Evolutionary conservation across 345 rosid species (phyloP).

Genomic region (Populus deltoides): DNA sequence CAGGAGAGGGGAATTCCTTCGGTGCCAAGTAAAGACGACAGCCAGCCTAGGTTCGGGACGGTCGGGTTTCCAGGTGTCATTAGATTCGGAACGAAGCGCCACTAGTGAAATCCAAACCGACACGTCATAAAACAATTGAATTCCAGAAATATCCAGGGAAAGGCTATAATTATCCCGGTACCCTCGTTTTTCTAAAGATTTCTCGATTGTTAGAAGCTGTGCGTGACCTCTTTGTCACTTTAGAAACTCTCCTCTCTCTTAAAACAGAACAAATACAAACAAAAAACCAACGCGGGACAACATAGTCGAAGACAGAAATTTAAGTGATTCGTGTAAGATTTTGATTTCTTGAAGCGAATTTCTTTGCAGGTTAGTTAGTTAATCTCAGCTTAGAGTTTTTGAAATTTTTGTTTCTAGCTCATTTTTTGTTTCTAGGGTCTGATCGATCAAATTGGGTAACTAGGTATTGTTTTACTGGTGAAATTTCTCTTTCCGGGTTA

Average conservation of each 20-base stretch:
- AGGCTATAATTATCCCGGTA: constrained; percentile 34
- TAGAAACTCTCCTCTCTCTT: neutral
- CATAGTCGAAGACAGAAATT: neutral
- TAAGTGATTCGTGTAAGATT: neutral
- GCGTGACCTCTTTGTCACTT: neutral
- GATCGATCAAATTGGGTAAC: neutral
- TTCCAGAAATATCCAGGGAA: constrained; percentile 48
- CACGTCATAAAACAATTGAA: constrained; percentile 13
- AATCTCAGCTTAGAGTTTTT: neutral
- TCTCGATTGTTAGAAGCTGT: neutral
- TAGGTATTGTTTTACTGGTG: neutral
- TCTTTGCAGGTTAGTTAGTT: constrained; percentile 3
- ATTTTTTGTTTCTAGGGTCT: neutral
- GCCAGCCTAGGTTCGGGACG: constrained; percentile 18
- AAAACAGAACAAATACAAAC: neutral
- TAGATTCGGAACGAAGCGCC: neutral
- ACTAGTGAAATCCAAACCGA: neutral
- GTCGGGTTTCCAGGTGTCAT: constrained; percentile 13
- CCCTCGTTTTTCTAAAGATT: accelerated
- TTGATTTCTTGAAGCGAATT: neutral
- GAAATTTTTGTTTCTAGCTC: too few relatives aligned
- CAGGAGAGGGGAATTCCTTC: neutral
- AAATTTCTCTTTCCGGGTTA: neutral
- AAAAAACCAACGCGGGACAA: neutral
- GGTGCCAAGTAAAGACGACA: neutral